These are phyloP conservation scores for Fusarium multiceps DNA, from an alignment of 2,329 filamentous ascomycete species.

Conservation along the genomic window DNA sequence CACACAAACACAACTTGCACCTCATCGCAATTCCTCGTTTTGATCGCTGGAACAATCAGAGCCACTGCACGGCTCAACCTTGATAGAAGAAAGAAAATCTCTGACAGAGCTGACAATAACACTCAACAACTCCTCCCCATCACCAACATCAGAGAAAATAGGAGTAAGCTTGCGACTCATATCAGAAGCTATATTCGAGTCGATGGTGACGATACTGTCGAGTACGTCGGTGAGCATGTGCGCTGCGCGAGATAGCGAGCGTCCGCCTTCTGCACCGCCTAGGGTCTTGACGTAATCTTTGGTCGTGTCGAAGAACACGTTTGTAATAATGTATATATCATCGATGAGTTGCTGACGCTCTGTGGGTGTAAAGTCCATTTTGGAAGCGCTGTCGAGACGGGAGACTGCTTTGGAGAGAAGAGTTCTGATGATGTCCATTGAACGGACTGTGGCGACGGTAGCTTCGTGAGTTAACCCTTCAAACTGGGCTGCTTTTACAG, in stretches of 20 bases:
- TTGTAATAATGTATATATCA: not conserved
- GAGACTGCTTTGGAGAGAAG: not conserved
- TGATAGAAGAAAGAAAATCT: not conserved
- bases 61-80: not conserved
- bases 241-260: slow-evolving; percentile 1
- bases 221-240: slow-evolving; percentile 11
- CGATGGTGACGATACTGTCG: not conserved
- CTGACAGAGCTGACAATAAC: slow-evolving; percentile 3
- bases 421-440: slow-evolving; percentile 11
- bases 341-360: not conserved
- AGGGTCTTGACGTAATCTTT: not conserved
- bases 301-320: not conserved
- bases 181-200: not conserved
- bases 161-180: not conserved
- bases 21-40: slow-evolving; percentile 1
- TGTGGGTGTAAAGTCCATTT: not conserved
- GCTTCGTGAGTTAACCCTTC: not conserved
- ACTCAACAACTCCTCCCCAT: not conserved
- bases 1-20: not conserved
- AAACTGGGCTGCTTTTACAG: not conserved
- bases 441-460: not conserved
- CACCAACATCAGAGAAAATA: not conserved
- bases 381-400: not conserved
- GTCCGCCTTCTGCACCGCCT: not conserved
- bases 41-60: not conserved